Evolutionary conservation across 169 alveolate genomes (phyloP).

Genomic region (Perkinsus olseni): DNA sequence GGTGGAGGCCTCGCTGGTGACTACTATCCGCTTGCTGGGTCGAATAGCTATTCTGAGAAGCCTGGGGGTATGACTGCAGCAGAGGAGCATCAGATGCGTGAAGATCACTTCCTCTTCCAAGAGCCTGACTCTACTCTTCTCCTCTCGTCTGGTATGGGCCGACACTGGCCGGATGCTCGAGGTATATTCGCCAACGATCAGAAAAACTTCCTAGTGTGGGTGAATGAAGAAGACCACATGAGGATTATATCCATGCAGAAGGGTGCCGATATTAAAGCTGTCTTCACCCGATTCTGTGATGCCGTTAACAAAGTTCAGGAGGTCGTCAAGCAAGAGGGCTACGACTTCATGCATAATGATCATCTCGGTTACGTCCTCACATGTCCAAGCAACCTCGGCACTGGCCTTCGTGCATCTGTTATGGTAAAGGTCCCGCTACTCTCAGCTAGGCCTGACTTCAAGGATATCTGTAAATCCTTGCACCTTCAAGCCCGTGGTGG

Average conservation of each 20-base stretch:
- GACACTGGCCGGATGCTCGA: constrained; percentile 51
- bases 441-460: constrained; percentile 1
- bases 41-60: not conserved
- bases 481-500: constrained; percentile 12
- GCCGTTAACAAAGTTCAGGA: constrained; percentile 28
- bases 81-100: constrained; percentile 26
- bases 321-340: constrained; percentile 21
- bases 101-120: constrained; percentile 41
- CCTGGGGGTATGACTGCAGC: constrained; percentile 20
- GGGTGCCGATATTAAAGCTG: constrained; percentile 35
- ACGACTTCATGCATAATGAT: constrained; percentile 20
- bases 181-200: constrained; percentile 39
- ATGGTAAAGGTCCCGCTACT: constrained; percentile 26
- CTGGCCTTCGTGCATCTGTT: constrained; percentile 46
- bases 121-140: constrained; percentile 28
- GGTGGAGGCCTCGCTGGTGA: constrained; percentile 34
- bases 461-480: not conserved
- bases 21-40: constrained; percentile 32
- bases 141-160: constrained; percentile 21
- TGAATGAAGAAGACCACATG: constrained; percentile 46
- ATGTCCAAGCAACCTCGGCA: constrained; percentile 46
- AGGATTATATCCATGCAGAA: constrained; percentile 45
- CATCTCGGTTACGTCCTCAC: constrained; percentile 28
- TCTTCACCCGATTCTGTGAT: constrained; percentile 33
- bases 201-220: constrained; percentile 43